Base-by-base conservation (phyloP, 1,284 basidiomycete species). In the Meripilus lineatus region DNA sequence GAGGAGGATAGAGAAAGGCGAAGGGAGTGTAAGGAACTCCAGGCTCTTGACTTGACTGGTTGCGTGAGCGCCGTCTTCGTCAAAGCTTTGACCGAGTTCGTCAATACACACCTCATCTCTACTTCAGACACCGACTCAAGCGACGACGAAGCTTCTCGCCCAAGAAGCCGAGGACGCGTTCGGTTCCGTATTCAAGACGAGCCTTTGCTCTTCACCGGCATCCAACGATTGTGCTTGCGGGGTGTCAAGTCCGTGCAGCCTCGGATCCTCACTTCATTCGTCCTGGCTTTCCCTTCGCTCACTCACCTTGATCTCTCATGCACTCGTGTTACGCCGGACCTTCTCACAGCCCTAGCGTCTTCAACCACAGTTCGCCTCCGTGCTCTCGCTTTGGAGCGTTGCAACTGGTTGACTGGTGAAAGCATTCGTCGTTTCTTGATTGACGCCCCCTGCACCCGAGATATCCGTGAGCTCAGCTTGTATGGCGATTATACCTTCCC, bases 21-120 rank as follows among this genome's bases (percentile, higher is more conserved):
- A 55, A 64, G 77, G 38, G 86, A 90, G 45, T 92, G 83, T 71
- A 80, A 74, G 49, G 82, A 90, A 42, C 72, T 99, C 5, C 84
- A 93, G 61, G 92, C 93, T 2, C 72, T 96, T 28, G 95, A 99
- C 61, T 68, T 98, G 42, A 97, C 93, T 17, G 94, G 93, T 53
- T 98, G 95, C 62, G 87, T 97, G 59, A 93, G 90, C 58, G 78
- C 79, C 15, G 84, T 88, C 5, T 97, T 97, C 57, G 84, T 89
- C 46, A 79, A 83, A 50, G 90, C 89, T 0, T 76, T 96, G 53
- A 74, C 77, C 28, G 84, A 89, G 46, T 94, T 97, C 59, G 91
- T 93, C 49, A 73, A 78, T 44, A 76, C 74, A 38, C 80, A 89
- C 66, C 67, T 93, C 20, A 66, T 57, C 4, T 44, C 69, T 30